Evolutionary conservation across 192 early-diverging fungal species (phyloP), one percentile per base, ranked within the genome.

Genomic region (Coemansia sp.): DNA sequence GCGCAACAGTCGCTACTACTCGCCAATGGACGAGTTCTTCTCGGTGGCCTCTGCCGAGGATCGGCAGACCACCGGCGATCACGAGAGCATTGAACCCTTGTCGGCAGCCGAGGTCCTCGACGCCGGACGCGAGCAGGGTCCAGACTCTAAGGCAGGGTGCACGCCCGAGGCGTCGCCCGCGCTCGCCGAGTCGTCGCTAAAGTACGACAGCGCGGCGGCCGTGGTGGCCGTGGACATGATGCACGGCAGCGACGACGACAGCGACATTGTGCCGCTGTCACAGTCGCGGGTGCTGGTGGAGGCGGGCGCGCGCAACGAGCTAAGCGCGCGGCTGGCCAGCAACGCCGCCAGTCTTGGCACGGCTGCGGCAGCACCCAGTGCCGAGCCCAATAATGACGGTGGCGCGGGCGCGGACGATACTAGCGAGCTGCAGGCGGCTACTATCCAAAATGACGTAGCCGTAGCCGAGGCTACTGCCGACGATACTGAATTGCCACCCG

Each of bases 11-110:
- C 29, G 29, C 17, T 75, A 67, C 41, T 75, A 67, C 19, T 62
- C 64, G 43, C 64, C 71, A 11, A 67, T 62, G 70, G 64, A 74
- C 41, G 64, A 74, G 38, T 59, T 67, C 23, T 63, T 74, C 19
- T 53, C 64, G 15, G 30, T 67, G 19, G 55, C 70, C 11, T 49
- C 63, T 5, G 55, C 54, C 0, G 53, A 42, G 31, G 58, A 60
- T 21, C 58, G 45, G 31, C 53, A n/a, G 34, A 32, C 27, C 29
- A 25, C 55, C 2, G 55, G 6, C n/a, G 50, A 45, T 5, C 27
- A 20, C 14, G 42, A 58, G 22, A 45, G 11, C 51, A 34, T 28
- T 2, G 47, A 39, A 17, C 21, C 35, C 8, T 17, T 23, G 28
- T 21, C 38, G 34, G 22, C 50, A 23, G 50, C 42, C 9, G 23